Evolutionary conservation across 306 rosid species (phyloP).

Genomic region (Geum urbanum): DNA sequence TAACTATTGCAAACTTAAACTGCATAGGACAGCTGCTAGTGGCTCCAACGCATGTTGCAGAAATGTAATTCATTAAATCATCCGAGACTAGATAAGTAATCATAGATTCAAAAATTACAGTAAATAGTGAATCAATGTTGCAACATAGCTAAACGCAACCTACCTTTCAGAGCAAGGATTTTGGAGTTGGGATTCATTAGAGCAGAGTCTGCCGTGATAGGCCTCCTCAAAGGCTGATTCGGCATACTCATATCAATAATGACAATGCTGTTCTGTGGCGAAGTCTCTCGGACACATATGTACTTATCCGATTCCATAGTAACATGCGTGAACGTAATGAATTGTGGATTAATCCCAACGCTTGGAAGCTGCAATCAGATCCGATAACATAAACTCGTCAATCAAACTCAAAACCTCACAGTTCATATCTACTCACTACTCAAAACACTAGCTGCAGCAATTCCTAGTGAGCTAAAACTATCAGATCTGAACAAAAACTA

Average conservation of each 20-base stretch:
- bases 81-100: too few species aligned
- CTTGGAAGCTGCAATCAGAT: slow-evolving; percentile 79
- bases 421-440: background rate
- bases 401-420: slow-evolving; percentile 6
- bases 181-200: slow-evolving; percentile 96
- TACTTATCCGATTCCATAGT: slow-evolving; percentile 98
- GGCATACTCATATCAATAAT: slow-evolving; percentile 93
- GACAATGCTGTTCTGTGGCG: slow-evolving; percentile 92
- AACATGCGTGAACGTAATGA: slow-evolving; percentile 91
- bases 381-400: slow-evolving; percentile 37
- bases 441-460: slow-evolving; percentile 13
- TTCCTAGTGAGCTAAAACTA: slow-evolving; percentile 5
- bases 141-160: background rate
- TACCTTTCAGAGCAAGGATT: slow-evolving; percentile 93
- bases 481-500: slow-evolving; percentile 34
- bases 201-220: slow-evolving; percentile 92
- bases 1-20: background rate
- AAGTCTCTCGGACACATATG: slow-evolving; percentile 84
- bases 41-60: background rate
- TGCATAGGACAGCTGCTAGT: background rate
- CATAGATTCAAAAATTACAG: too few species aligned
- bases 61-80: background rate
- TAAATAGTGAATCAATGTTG: background rate
- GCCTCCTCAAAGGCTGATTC: slow-evolving; percentile 92
- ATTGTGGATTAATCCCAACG: slow-evolving; percentile 82